Base-by-base conservation (phyloP, 768 basidiomycete species). In the Leucosporidium creatinivorum region DNA sequence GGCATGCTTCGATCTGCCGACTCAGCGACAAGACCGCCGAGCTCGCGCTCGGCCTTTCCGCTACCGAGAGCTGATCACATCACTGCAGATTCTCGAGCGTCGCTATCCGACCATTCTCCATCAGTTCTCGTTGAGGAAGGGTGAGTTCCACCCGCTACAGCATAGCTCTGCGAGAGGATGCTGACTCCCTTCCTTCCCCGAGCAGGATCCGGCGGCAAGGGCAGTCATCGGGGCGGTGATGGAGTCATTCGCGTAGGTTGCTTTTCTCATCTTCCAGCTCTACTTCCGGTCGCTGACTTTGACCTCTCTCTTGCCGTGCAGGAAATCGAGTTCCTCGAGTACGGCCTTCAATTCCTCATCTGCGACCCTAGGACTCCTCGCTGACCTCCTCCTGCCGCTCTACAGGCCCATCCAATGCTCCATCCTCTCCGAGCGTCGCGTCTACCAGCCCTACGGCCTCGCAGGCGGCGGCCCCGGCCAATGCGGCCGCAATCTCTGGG, bases 71-170 rank as follows among this genome's bases (percentile, higher is more conserved):
- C 39, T 8, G 39, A 44, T 44, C 6, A 10, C 39, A 2, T 44
- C 39, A 10, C 39, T 44, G 15, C 39, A 44, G 39, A 44, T 96
- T 74, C 83, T 97, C 50, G 93, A 96, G 76, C 84, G 93, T 52
- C 85, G 93, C 50, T 97, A 97, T 78, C 93, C 93, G 0, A 86
- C 96, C 19, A 81, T 96, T 73, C 73, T 97, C n/a, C 90, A 90
- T 75, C 85, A 84, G 74, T 96, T 96, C 62, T 62, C 61, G 9
- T 17, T 76, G 1, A 65, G 75, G 4, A 49, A 72, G 25, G 73
- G 57, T 55, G 23, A 8, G 54, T 55, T n/a, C n/a, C n/a, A n/a
- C n/a, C n/a, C n/a, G n/a, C n/a, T n/a, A n/a, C n/a, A n/a, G n/a
- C n/a, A n/a, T n/a, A n/a, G n/a, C 25, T n/a, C 18, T 51, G 50